Evolutionary conservation across 371 early-diverging fungal species (phyloP), one percentile per base, ranked within the genome.

Genomic region (Zancudomyces culisetae): DNA sequence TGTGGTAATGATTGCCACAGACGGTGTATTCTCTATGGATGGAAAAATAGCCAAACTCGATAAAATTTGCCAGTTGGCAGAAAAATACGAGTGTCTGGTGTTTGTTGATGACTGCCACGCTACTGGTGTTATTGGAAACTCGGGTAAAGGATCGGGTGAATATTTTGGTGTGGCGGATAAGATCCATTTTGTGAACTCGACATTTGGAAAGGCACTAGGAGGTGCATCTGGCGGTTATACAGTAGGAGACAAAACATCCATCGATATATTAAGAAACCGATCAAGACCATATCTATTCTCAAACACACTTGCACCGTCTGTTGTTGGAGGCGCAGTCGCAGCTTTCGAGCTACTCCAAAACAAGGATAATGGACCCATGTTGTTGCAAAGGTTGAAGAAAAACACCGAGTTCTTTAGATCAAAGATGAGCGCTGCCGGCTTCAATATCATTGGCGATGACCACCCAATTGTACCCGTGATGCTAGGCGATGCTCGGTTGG

Each of bases 1-100:
- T n/a, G 29, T 27, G n/a, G n/a, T 48, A 18, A 18, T 26, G 24
- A 27, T 27, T 49, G 28, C 30, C 30, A 72, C 63, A 1, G 78
- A 78, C 49, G 78, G 78, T 43, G 78, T 78, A 27, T 78, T 78
- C 54, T 73, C 73, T 29, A 78, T 77, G 78, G 78, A 78, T 50
- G 78, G 78, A 48, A 66, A 66, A 20, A 71, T 78, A 40, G 74
- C 78, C 0, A 75, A 75, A 20, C 59, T 78, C 47, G 63, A 66
- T 43, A 64, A 71, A 28, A 76, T 78, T 55, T 75, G 75, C 55
- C 71, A 78, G 26, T 58, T 78, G 28, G 78, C 77, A 15, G 76
- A 77, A 51, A 70, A 73, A 57, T 75, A 78, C 56, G 57, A 60
- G 19, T 77, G 77, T 27, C 51, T 78, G 19, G 71, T 77, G 46